phyloP scores from a whole-genome alignment of 768 basidiomycete species.

The Steccherinum ochraceum region DNA sequence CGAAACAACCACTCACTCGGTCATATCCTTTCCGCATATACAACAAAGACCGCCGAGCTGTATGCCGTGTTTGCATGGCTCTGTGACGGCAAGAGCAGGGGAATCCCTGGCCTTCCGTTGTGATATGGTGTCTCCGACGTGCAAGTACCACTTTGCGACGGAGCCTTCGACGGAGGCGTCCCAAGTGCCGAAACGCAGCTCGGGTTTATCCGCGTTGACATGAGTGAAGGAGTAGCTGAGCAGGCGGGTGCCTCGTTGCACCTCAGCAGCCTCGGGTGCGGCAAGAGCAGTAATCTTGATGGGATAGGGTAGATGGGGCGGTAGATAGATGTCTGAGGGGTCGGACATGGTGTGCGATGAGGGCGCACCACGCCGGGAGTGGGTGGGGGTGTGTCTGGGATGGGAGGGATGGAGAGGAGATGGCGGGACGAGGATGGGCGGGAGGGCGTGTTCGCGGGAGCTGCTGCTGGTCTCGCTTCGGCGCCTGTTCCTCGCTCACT shows the following conservation, averaged over 20 bases:
- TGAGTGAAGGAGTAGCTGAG: conserved; percentile 81
- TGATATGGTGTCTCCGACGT: conserved; percentile 58
- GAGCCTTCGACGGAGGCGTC: conserved; percentile 82
- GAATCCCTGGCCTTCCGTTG: conserved; percentile 50
- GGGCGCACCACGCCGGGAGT: background rate
- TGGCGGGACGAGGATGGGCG: background rate
- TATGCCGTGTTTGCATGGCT: conserved; percentile 96
- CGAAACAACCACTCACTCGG: conserved; percentile 48
- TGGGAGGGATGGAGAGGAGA: background rate
- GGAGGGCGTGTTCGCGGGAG: no score
- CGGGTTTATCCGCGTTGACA: conserved; percentile 42
- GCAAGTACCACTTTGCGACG: conserved; percentile 65
- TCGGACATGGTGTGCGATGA: conserved; percentile 35
- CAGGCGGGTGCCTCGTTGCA: conserved; percentile 71
- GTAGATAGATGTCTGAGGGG: conserved; percentile 72
- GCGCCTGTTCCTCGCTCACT: no score
- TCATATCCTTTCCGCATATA: conserved; percentile 94
- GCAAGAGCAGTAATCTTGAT: conserved; percentile 74
- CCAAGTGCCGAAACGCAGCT: conserved; percentile 85
- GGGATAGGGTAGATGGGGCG: conserved; percentile 78
- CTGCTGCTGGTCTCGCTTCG: no score
- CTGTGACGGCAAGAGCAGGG: conserved; percentile 61
- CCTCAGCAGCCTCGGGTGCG: conserved; percentile 32
- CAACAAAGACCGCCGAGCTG: conserved; percentile 91
- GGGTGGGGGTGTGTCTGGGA: background rate